Conservation (phyloP, 495 filamentous ascomycete genomes). For the Penicillium parvum region DNA sequence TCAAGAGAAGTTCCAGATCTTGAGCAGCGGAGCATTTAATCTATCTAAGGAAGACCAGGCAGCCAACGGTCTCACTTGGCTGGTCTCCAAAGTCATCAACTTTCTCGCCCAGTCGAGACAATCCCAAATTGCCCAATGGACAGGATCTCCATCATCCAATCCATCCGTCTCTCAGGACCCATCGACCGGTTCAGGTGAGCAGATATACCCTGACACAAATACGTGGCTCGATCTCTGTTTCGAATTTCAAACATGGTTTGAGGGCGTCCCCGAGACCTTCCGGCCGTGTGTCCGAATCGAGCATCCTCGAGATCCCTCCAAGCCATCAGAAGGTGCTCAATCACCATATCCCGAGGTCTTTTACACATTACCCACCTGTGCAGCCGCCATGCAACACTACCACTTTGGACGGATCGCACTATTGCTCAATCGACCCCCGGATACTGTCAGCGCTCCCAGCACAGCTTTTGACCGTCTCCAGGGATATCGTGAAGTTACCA, state of each 20-base stretch:
- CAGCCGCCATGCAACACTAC: constrained; percentile 39
- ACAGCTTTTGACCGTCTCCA: constrained; percentile 41
- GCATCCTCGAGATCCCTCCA: constrained; percentile 29
- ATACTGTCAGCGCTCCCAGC: constrained; percentile 31
- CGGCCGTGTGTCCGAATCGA: constrained; percentile 37
- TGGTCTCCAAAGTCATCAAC: constrained; percentile 36
- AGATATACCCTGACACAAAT: constrained; percentile 20
- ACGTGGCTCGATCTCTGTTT: constrained; percentile 38
- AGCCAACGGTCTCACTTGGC: constrained; percentile 33
- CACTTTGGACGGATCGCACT: constrained; percentile 40
- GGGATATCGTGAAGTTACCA: constrained; percentile 39
- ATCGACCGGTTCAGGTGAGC: background rate
- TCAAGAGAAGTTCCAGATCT: constrained; percentile 18
- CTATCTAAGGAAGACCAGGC: constrained; percentile 32
- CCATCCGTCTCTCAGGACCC: constrained; percentile 7
- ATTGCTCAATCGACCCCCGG: constrained; percentile 34
- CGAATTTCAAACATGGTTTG: constrained; percentile 41
- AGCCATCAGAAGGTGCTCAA: constrained; percentile 12
- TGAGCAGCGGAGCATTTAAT: background rate
- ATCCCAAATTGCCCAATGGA: constrained; percentile 35
- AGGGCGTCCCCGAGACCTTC: constrained; percentile 39
- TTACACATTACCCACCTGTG: constrained; percentile 31
- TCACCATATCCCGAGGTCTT: constrained; percentile 40
- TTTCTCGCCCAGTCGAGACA: constrained; percentile 35
- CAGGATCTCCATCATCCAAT: constrained; percentile 17